Evolutionary conservation across 345 rosid genomes (phyloP), one percentile per base, ranked within the genome.

Genomic region (Anacardium occidentale): DNA sequence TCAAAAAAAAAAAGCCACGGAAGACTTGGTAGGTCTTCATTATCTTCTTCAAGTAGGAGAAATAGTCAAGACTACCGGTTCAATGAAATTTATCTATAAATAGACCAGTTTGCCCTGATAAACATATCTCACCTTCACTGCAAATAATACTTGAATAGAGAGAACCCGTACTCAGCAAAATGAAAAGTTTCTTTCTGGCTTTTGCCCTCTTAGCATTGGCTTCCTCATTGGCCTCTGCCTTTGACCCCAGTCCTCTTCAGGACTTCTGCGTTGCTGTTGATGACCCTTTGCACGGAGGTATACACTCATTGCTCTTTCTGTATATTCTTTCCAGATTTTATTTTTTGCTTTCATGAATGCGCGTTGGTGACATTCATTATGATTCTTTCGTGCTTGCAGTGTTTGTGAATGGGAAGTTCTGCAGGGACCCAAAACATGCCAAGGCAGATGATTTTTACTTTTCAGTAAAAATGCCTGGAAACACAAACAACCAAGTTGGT

Each of bases 401-500:
- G 13, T 74, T 34, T 34, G 40, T 34, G 3, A 34, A 34, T 34
- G 40, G 40, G 40, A 34, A 34, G 40, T 34, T 34, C 29, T 22
- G 75, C 48, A 78, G 51, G 52, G 63, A 70, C 52, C 71, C 73
- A 17, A 59, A 52, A 20, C 44, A 10, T 12, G 75, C 53, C n/a
- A 59, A 4, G 2, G 76, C 76, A 9, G 55, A 75, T 0, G 82
- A 79, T 22, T 79, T 79, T 76, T 63, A 22, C 72, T 70, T 22
- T 58, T 48, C 69, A 13, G 82, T 75, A 3, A 55, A 75, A 42
- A 67, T 48, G 20, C 79, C 79, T 4, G 40, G 40, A 34, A 34
- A 34, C 5, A 34, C 40, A 34, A 34, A 34, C 7, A 34, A 34
- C 5, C 40, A 34, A 29, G 21, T 60, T 3, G 76, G 82, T 3